Evolutionary conservation across 192 early-diverging fungal genomes (phyloP).

Genomic region (Coemansia sp.): DNA sequence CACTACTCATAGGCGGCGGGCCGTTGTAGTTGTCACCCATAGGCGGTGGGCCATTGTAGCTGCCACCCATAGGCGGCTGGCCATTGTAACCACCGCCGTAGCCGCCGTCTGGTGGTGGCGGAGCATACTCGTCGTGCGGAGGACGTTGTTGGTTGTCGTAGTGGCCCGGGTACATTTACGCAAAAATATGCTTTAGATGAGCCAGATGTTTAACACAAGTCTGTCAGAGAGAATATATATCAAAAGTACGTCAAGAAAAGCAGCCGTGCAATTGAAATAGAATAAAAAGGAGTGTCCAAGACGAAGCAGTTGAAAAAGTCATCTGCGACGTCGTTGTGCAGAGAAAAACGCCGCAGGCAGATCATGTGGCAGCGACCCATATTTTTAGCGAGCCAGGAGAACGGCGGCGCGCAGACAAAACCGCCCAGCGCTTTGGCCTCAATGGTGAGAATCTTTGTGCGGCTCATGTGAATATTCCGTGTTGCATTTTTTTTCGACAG

Average conservation of each 20-base stretch:
- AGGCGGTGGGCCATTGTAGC: conserved; percentile 1
- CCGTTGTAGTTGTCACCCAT: not conserved
- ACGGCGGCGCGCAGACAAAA: conserved; percentile 6
- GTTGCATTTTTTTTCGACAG: conserved; percentile 35
- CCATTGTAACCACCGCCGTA: not conserved
- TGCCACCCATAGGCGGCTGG: not conserved
- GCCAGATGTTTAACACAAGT: not conserved
- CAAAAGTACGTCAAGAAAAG: not conserved
- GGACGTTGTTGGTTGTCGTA: conserved; percentile 26
- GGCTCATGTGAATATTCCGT: conserved; percentile 43
- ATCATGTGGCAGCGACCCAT: conserved; percentile 11
- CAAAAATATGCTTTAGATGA: not conserved
- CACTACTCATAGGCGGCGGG: not conserved
- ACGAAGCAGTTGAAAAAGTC: conserved; percentile 5
- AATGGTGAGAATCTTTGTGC: conserved; percentile 19
- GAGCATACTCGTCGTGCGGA: conserved; percentile 11
- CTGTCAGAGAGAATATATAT: not conserved
- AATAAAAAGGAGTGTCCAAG: not conserved
- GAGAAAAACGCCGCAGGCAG: conserved; percentile 1
- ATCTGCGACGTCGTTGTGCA: not conserved
- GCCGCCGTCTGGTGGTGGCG: not conserved
- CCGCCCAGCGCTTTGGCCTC: not conserved
- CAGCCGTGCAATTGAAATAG: not conserved
- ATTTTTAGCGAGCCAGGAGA: not conserved
- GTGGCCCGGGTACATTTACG: conserved; percentile 41